Evolutionary conservation across 148 eudicot species (phyloP).

Genomic region (Diospyros lotus): DNA sequence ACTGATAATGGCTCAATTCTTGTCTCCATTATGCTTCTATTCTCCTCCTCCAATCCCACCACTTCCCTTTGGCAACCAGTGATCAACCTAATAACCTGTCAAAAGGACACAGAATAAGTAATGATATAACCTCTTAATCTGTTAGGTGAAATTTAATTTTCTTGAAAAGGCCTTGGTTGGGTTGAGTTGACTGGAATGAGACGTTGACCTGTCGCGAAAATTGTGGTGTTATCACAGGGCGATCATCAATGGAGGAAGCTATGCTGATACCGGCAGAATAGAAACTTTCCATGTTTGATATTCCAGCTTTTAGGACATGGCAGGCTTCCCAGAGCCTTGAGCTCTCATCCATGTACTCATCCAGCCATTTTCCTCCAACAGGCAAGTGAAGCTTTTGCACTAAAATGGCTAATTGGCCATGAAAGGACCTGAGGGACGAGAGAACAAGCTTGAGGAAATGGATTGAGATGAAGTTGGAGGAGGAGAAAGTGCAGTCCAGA

Average conservation of each 20-base stretch:
- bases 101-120: background rate
- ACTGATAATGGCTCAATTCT: slow-evolving; percentile 36
- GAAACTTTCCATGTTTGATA: slow-evolving; percentile 26
- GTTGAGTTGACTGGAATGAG: background rate
- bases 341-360: slow-evolving; percentile 42
- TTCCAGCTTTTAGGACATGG: slow-evolving; percentile 25
- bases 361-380: slow-evolving; percentile 38
- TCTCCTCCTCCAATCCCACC: slow-evolving; percentile 46
- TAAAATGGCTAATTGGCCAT: slow-evolving; percentile 25
- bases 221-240: slow-evolving; percentile 12
- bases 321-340: slow-evolving; percentile 37
- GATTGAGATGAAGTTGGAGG: slow-evolving; percentile 28
- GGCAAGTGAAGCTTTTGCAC: slow-evolving; percentile 31
- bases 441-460: slow-evolving; percentile 30
- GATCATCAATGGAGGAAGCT: slow-evolving; percentile 17
- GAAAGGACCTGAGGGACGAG: slow-evolving; percentile 27
- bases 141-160: no score
- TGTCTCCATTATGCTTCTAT: slow-evolving; percentile 35
- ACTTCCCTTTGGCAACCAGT: slow-evolving; percentile 39
- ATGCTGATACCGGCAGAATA: slow-evolving; percentile 18
- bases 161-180: no score
- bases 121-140: background rate
- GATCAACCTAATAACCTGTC: slow-evolving; percentile 40
- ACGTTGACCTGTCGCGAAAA: slow-evolving; percentile 26
- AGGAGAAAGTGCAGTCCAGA: slow-evolving; percentile 18